These are phyloP conservation scores for Dactylellina drechsleri DNA, from an alignment of 2,329 filamentous ascomycete genomes.

Conservation along the genomic window DNA sequence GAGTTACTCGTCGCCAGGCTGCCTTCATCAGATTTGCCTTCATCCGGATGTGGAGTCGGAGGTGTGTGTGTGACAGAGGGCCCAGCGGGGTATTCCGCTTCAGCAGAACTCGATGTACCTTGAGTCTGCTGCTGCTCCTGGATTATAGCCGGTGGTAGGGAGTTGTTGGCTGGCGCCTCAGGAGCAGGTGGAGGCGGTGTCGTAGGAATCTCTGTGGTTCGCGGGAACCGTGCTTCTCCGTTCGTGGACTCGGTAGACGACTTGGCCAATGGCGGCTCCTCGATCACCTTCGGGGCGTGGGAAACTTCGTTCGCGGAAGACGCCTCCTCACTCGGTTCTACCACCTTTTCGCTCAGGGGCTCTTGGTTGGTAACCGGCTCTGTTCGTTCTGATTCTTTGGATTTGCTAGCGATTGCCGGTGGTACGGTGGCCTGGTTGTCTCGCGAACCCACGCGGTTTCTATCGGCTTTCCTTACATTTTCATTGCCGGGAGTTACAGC, in stretches of 20 bases:
- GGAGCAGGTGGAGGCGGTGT: slow-evolving; percentile 47
- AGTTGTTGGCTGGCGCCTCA: slow-evolving; percentile 37
- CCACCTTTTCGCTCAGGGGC: slow-evolving; percentile 46
- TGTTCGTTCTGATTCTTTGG: slow-evolving; percentile 32
- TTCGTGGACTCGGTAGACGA: slow-evolving; percentile 52
- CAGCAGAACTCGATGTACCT: slow-evolving; percentile 24
- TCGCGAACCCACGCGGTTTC: slow-evolving; percentile 33
- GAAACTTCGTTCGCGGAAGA: slow-evolving; percentile 28
- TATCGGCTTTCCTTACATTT: slow-evolving; percentile 44
- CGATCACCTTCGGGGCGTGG: slow-evolving; percentile 31
- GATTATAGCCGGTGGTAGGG: slow-evolving; percentile 43
- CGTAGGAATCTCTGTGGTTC: slow-evolving; percentile 31
- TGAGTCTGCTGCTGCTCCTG: slow-evolving; percentile 47
- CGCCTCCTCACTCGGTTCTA: slow-evolving; percentile 19
- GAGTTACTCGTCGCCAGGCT: slow-evolving; percentile 13
- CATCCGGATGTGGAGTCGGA: slow-evolving; percentile 35
- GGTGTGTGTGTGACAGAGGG: slow-evolving; percentile 49
- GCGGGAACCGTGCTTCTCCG: slow-evolving; percentile 41
- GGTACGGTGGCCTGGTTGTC: slow-evolving; percentile 40
- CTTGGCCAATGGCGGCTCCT: slow-evolving; percentile 45
- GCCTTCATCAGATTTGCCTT: slow-evolving; percentile 32
- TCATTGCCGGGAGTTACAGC: slow-evolving; percentile 43
- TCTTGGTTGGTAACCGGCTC: slow-evolving; percentile 30
- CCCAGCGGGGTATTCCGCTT: slow-evolving; percentile 20
- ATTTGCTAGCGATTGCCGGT: slow-evolving; percentile 29